Base-by-base conservation (phyloP, 2,329 filamentous ascomycete genomes). In the Pseudopithomyces chartarum region DNA sequence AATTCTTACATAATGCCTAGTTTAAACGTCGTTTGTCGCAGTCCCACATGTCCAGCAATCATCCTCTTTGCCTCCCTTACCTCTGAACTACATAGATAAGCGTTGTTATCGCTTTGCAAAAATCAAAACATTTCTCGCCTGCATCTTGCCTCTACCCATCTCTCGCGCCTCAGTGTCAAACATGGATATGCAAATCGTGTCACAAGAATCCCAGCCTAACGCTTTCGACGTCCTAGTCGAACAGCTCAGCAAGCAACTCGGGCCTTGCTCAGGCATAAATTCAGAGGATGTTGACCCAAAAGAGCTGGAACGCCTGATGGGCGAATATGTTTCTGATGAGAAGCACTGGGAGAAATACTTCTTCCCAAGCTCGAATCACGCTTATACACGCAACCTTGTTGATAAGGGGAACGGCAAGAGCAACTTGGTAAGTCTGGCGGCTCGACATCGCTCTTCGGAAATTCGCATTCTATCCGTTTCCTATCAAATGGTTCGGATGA, bases 331-430 rank as follows among this genome's bases (percentile, higher is more conserved):
- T 49, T 91, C 90, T 45, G 79, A 85, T 38, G 81, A 88, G 54
- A 75, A 80, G 23, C 88, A 93, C 54, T 97, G 93, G 93, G 72
- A 79, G 52, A 82, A 81, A 60, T 97, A 91, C 76, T 90, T 90
- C 26, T 84, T 94, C 65, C 84, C 83, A n/a, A 89, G 96, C 68
- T 65, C 78, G 17, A 87, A 82, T 61, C 82, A 87, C 66, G 84
- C 85, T 1, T 97, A 97, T 75, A 97, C 93, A 12, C 81, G 93
- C 54, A 97, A 97, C 71, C 84, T 97, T 3, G 92, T 97, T 43
- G 91, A 96, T 69, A 89, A 92, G 71, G 91, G 92, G 2, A 97
- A 97, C 66, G 92, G 87, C 57, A 91, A 90, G 76, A 88, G 87
- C 69, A 91, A 91, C 67, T 74, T 91, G 73, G 87, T 90, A 77